Evolutionary conservation across 495 filamentous ascomycete species (phyloP), one percentile per base, ranked within the genome.

Genomic region (Gamarada debralockiae): DNA sequence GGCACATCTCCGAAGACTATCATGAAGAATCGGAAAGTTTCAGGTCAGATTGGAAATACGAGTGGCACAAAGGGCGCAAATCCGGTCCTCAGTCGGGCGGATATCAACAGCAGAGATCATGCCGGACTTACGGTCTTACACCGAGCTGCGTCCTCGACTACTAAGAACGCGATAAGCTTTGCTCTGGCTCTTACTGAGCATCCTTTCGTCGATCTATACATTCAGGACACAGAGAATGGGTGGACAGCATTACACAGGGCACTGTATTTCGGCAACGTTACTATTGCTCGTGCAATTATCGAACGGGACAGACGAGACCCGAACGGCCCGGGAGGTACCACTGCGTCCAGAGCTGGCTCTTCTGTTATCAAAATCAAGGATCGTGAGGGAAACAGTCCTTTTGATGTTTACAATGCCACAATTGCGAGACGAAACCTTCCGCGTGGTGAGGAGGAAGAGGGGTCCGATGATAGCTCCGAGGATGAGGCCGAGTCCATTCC

Each of bases 211-310:
- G 93, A 98, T 70, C 76, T 97, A 12, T 89, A 95, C 58, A 67
- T 75, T 14, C 90, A 95, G 56, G 93, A 98, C 66, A 73, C 76
- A 36, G 93, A 98, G 66, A 97, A 85, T 67, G 95, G 92, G 18
- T 98, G 93, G 93, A 97, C 95, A 46, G 83, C 91, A 17, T 73
- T 98, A 39, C 93, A 98, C 61, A 82, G 93, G 59, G 90, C 95
- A 9, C 73, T 98, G 43, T 98, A 97, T 61, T 84, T 87, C 59
- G 95, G 95, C 17, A 97, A 97, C 64, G 83, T 91, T 44, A 84
- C 89, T 12, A 84, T 95, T 53, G 92, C 95, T 1, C 78, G 87
- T 42, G 76, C 84, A 12, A 80, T 97, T 38, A 79, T 98, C 55
- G 76, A 81, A 39, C 83, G 86, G 29, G 92, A 96, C 64, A 73